Percentiles rank a stretch among this genome's conserved stretches.
Evolutionary conservation across 176 grass and related monocot genomes (phyloP).

Genomic region (Echinochloa phyllopogon): DNA sequence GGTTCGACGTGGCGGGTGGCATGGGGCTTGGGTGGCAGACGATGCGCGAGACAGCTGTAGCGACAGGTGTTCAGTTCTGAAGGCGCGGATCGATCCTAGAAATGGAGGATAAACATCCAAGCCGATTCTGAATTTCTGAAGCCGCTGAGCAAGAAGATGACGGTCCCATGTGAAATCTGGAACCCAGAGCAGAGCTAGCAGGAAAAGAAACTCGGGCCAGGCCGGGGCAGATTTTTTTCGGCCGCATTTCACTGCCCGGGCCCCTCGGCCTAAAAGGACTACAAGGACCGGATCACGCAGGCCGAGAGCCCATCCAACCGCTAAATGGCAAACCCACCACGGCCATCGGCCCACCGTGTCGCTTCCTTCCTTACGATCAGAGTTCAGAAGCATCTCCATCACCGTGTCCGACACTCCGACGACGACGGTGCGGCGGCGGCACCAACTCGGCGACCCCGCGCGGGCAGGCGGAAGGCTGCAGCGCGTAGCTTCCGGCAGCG

Average conservation of each 20-base stretch:
- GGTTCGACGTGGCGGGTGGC: conserved; percentile 58
- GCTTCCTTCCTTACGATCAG: conserved; percentile 45
- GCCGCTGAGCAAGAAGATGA: no score
- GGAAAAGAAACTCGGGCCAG: no score
- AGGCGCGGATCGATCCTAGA: neutral
- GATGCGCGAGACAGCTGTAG: neutral
- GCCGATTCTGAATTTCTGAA: no score
- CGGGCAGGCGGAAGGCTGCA: conserved; percentile 39
- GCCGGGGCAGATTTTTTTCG: no score
- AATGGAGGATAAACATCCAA: neutral
- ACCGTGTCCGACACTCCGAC: conserved; percentile 80
- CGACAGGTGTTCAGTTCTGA: neutral
- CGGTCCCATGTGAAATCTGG: no score
- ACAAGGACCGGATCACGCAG: neutral
- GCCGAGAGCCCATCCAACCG: conserved; percentile 29
- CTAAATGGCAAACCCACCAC: conserved; percentile 54
- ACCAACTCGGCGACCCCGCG: conserved; percentile 29
- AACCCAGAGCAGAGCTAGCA: no score
- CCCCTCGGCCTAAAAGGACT: no score
- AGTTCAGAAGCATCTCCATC: conserved; percentile 76
- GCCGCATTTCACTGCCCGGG: no score
- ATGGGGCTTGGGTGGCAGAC: conserved; percentile 47
- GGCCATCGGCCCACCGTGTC: conserved; percentile 2
- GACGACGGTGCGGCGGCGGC: conserved; percentile 63
- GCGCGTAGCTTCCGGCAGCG: conserved; percentile 36